Conservation (phyloP, 768 basidiomycete species). For the Suillus weaverae region DNA sequence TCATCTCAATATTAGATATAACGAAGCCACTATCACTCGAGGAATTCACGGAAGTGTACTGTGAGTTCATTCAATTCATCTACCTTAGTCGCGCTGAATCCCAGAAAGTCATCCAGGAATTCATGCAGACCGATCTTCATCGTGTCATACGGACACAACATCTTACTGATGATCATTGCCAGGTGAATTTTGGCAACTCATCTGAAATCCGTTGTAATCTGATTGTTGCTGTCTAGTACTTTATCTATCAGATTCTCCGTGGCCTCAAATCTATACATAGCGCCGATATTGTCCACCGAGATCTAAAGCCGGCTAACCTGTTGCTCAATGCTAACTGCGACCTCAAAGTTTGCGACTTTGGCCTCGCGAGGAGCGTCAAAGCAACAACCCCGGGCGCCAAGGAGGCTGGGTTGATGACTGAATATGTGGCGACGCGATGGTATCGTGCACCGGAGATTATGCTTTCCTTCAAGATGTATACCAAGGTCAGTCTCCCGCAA, state of each 20-base stretch:
- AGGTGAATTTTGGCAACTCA: slow-evolving; percentile 42
- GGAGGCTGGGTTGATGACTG: slow-evolving; percentile 71
- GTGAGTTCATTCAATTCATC: slow-evolving; percentile 36
- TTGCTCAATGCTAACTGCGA: slow-evolving; percentile 89
- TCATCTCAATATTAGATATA: slow-evolving; percentile 91
- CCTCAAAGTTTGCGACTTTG: slow-evolving; percentile 88
- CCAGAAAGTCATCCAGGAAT: slow-evolving; percentile 70
- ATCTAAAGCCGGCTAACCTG: slow-evolving; percentile 85
- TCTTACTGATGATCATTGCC: slow-evolving; percentile 87
- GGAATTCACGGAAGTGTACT: slow-evolving; percentile 86
- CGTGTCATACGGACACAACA: slow-evolving; percentile 89
- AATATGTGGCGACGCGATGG: slow-evolving; percentile 92
- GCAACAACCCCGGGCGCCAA: slow-evolving; percentile 52
- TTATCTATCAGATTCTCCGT: slow-evolving; percentile 81
- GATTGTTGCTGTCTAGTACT: slow-evolving; percentile 49
- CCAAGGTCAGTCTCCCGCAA: slow-evolving; percentile 46
- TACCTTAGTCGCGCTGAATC: slow-evolving; percentile 7
- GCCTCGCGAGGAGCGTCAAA: slow-evolving; percentile 69
- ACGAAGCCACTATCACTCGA: slow-evolving; percentile 76
- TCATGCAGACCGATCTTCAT: slow-evolving; percentile 91
- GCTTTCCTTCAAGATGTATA: slow-evolving; percentile 90
- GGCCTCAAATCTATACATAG: slow-evolving; percentile 89
- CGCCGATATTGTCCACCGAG: slow-evolving; percentile 77
- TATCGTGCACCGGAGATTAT: slow-evolving; percentile 94
- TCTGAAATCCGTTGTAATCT: neutral